phyloP scores from a whole-genome alignment of 148 eudicot genomes.

The Rhododendron henanense region DNA sequence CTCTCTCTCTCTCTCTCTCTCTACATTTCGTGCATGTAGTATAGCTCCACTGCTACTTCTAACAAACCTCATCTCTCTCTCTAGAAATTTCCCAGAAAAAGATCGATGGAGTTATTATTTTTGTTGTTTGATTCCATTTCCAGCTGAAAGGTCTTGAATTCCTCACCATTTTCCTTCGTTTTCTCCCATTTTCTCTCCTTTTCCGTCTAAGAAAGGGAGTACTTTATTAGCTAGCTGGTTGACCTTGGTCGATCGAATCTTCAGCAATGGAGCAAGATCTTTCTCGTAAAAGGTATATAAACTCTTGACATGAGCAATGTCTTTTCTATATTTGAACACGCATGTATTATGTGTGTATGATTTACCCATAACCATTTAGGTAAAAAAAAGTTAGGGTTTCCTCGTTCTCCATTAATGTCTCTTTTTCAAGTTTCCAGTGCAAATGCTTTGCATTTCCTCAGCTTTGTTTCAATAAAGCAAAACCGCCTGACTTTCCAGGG shows the following conservation, averaged over 20 bases:
- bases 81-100: neutral
- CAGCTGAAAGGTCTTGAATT: neutral
- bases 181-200: neutral
- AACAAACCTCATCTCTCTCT: neutral
- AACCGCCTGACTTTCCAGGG: neutral
- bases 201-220: neutral
- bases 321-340: neutral
- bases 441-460: neutral
- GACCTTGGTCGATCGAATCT: slow-evolving; percentile 1
- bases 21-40: neutral
- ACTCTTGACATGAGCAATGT: too few relatives aligned
- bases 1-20: neutral
- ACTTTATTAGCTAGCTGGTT: neutral
- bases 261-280: neutral
- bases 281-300: neutral
- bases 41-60: neutral
- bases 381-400: neutral
- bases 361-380: too few relatives aligned
- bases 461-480: neutral
- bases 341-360: neutral
- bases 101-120: neutral
- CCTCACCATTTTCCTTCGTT: neutral
- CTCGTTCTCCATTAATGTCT: neutral
- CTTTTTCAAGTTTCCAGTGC: too few relatives aligned
- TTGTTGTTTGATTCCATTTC: neutral